Evolutionary conservation across 2,329 filamentous ascomycete species (phyloP), one percentile per base, ranked within the genome.

Genomic region (Chaetomiaceae sp.): DNA sequence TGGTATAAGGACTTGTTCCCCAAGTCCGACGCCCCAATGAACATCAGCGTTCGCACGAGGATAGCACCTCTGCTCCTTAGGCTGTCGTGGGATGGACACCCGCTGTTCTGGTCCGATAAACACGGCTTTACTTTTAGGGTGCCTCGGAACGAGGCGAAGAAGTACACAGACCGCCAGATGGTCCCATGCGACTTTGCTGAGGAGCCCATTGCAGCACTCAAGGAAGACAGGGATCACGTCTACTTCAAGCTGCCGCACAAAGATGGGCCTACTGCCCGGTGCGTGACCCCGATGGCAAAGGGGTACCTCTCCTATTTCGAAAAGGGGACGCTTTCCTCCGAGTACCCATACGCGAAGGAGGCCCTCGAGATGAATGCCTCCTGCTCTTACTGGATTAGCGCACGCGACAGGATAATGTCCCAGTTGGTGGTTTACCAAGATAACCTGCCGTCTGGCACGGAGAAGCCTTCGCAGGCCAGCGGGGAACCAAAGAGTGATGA

Each of bases 371-470:
- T 99, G 93, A 99, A 99, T 61, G 90, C 93, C 0, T 96, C 90
- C 0, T 99, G 95, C 66, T 97, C 92, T 0, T 99, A 99, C 69
- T 99, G 95, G 93, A 97, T 99, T 61, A 96, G 89, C 62, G 91
- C 93, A 14, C 81, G 93, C 55, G 89, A 96, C 63, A 78, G 93
- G 44, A 99, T 99, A 68, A 92, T 74, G 77, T 87, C 85, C n/a
- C 93, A 99, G 64, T 88, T 97, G 77, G 91, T 95, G 2, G 87
- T 99, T 1, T 96, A 95, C 65, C 77, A 90, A 53, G 75, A 83
- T 30, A 83, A 55, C 42, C 95, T 56, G 8, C 54, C 58, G 13
- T 48, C 51, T 9, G 12, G 25, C 48, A 30, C 51, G 31, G 13
- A 61, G 35, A 31, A 56, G 60, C 52, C 58, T 34, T 55, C 35